Evolutionary conservation across 768 basidiomycete species (phyloP).

Genomic region (Lactifluus pinguis): DNA sequence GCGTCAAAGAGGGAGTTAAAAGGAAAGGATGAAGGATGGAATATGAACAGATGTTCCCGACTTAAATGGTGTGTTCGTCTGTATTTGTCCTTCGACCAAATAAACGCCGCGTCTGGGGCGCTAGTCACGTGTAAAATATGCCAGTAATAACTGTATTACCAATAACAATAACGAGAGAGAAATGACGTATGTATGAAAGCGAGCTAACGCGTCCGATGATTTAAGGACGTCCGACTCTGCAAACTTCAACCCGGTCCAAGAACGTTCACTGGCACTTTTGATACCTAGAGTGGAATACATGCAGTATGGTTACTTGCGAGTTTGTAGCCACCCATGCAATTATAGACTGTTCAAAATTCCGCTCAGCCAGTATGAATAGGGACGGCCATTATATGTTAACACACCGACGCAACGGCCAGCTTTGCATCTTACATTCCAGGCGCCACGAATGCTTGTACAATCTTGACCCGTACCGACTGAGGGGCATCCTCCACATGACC

Average conservation of each 20-base stretch:
- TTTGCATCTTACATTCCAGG: slow-evolving; percentile 65
- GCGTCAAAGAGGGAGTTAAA: neutral
- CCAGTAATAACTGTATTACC: neutral
- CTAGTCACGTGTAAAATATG: slow-evolving; percentile 8
- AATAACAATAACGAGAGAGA: neutral
- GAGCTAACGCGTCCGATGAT: no score
- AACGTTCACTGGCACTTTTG: neutral
- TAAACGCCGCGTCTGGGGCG: slow-evolving; percentile 1
- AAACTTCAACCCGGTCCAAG: no score
- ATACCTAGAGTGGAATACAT: slow-evolving; percentile 30
- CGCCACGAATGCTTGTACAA: slow-evolving; percentile 57
- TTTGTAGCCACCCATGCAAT: slow-evolving; percentile 42
- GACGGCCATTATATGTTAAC: slow-evolving; percentile 19
- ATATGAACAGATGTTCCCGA: neutral
- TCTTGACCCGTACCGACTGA: slow-evolving; percentile 56
- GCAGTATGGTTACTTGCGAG: slow-evolving; percentile 34
- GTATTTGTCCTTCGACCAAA: slow-evolving; percentile 17
- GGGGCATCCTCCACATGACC: slow-evolving; percentile 70
- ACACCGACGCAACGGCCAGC: slow-evolving; percentile 43
- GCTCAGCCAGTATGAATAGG: slow-evolving; percentile 8
- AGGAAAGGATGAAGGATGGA: slow-evolving; percentile 7
- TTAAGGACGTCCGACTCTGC: no score
- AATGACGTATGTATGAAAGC: no score
- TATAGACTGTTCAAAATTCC: slow-evolving; percentile 32
- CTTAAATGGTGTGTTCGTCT: neutral